phyloP scores from a whole-genome alignment of 2,329 filamentous ascomycete genomes.

The Elsinoe perseae region DNA sequence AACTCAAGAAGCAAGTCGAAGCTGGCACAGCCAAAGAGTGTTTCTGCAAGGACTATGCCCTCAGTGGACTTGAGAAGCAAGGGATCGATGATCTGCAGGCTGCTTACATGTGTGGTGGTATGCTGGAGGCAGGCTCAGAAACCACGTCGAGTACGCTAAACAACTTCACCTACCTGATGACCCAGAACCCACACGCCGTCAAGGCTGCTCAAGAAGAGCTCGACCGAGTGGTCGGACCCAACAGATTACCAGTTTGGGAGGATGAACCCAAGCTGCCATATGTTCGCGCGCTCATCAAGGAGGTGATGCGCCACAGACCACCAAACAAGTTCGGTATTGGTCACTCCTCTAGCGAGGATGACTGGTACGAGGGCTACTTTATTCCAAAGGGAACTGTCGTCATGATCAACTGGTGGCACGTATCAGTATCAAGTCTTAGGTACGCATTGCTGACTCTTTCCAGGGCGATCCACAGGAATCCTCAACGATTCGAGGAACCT shows the following conservation, averaged over 20 bases:
- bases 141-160: constrained; percentile 18
- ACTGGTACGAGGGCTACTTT: constrained; percentile 32
- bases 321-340: constrained; percentile 36
- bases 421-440: neutral
- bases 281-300: constrained; percentile 50
- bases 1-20: constrained; percentile 27
- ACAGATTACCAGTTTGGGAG: constrained; percentile 24
- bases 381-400: constrained; percentile 31
- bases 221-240: constrained; percentile 25
- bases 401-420: constrained; percentile 30
- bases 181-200: constrained; percentile 25
- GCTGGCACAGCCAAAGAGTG: constrained; percentile 27
- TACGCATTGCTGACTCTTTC: constrained; percentile 18
- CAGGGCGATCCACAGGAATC: constrained; percentile 28
- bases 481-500: constrained; percentile 24
- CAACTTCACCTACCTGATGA: constrained; percentile 24
- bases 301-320: constrained; percentile 51
- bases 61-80: constrained; percentile 27
- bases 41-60: constrained; percentile 32
- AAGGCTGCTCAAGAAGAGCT: constrained; percentile 29
- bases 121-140: constrained; percentile 29
- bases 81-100: constrained; percentile 31
- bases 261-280: constrained; percentile 42
- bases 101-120: constrained; percentile 26
- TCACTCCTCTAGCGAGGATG: constrained; percentile 30